Base-by-base conservation (phyloP, 805 yeast genomes). In the Saccharomycopsis sp. region DNA sequence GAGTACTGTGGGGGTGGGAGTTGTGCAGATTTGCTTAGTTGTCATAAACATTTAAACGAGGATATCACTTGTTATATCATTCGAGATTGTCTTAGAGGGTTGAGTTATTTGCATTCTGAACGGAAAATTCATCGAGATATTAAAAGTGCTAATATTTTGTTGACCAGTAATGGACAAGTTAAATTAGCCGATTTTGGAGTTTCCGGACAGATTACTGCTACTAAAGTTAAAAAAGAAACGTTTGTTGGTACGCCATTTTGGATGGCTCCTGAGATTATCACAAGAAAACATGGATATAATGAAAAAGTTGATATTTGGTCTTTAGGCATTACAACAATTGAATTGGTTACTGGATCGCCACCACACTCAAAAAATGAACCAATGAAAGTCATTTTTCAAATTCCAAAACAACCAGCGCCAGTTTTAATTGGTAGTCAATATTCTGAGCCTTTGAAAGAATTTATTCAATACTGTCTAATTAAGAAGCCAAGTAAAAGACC, bases 211-310 rank as follows among this genome's bases (percentile, higher is more conserved):
- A 68, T 89, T 22, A 73, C 81, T 17, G 63, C 68, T 37, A 58
- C 96, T 2, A 78, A 77, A 39, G 68, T 73, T 53, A 64, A 75
- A 47, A 69, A 77, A 47, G 76, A 75, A 44, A 85, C 96, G 0
- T 81, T 89, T 69, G 96, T 88, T 42, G 97, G 97, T 1, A 88
- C 97, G 0, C 96, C 97, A 11, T 86, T 77, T 62, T 89, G 97
- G 97, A 89, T 90, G 97, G 98, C 98, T 0, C 98, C 98, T 0
- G 98, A 93, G 60, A 84, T 90, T n/a, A 83, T 93, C 36, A 60
- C 68, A 4, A 59, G 72, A 47, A 57, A 61, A 38, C 60, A 64
- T 7, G 95, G 93, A 1, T 88, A 93, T 60, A 74, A 85, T 57
- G 84, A 81, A 51, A 85, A 83, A 56, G 95, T 88, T 1, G 98